These are phyloP conservation scores for Obba rivulosa DNA, from an alignment of 768 basidiomycete genomes.

Conservation along the genomic window DNA sequence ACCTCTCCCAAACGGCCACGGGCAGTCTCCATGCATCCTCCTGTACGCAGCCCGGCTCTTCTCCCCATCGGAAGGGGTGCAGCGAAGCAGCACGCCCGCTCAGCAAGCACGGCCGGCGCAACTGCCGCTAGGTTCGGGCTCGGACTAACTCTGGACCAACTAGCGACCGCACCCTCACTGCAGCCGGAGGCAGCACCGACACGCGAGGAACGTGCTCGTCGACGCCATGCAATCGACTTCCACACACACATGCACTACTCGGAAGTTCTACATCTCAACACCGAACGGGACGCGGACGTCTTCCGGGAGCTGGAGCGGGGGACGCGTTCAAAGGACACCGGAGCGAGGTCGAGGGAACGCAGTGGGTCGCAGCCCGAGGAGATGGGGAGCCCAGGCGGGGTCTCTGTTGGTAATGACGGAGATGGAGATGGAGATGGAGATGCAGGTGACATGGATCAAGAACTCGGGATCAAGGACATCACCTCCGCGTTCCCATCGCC, in stretches of 20 bases:
- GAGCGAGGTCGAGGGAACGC: too few species aligned
- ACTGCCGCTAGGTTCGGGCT: not conserved
- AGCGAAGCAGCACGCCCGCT: not conserved
- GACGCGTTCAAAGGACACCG: too few species aligned
- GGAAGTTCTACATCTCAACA: not conserved
- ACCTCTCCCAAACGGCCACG: slow-evolving; percentile 2
- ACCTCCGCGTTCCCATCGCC: slow-evolving; percentile 5
- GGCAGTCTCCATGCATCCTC: not conserved
- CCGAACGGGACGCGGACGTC: not conserved
- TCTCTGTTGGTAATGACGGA: too few species aligned
- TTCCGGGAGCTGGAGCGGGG: too few species aligned
- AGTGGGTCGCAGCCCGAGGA: too few species aligned
- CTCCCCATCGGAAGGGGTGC: slow-evolving; percentile 3
- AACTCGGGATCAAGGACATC: slow-evolving; percentile 1
- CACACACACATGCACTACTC: slow-evolving; percentile 1
- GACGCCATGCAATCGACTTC: slow-evolving; percentile 3
- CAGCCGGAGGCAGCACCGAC: not conserved
- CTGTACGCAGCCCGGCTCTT: not conserved
- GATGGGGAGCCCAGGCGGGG: too few species aligned
- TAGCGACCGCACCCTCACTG: not conserved
- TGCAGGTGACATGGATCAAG: too few species aligned
- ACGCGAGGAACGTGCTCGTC: slow-evolving; percentile 1
- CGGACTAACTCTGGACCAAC: not conserved
- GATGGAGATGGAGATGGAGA: too few species aligned
- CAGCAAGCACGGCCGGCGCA: not conserved